phyloP scores from a whole-genome alignment of 306 rosid genomes.

The Albizia julibrissin region DNA sequence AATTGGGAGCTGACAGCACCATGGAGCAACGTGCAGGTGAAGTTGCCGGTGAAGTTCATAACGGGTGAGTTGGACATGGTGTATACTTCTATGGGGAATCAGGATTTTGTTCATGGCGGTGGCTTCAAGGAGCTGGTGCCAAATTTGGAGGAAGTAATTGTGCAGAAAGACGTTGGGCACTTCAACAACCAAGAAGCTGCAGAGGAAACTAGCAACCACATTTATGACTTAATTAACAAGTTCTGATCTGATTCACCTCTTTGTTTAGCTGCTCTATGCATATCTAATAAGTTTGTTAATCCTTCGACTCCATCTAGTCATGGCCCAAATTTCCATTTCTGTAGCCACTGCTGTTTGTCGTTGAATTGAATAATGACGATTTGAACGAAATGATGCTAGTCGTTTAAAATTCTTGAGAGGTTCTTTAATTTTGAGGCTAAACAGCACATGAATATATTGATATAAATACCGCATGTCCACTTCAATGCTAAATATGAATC shows the following conservation, averaged over 20 bases:
- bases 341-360: background rate
- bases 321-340: background rate
- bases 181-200: conserved; percentile 12
- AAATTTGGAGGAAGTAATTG: conserved; percentile 20
- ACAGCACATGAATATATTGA: no score
- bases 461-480: no score
- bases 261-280: background rate
- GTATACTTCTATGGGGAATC: conserved; percentile 15
- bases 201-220: background rate
- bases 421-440: no score
- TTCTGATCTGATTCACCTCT: background rate
- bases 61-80: conserved; percentile 39
- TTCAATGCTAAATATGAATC: no score
- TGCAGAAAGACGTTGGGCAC: conserved; percentile 15
- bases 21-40: conserved; percentile 32
- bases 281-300: background rate
- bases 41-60: conserved; percentile 28
- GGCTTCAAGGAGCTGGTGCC: conserved; percentile 32
- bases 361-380: no score
- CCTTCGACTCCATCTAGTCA: background rate
- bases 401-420: no score
- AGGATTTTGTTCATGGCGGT: conserved; percentile 20
- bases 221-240: background rate
- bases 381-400: no score
- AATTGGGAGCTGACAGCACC: conserved; percentile 44